Base-by-base conservation (phyloP, 2,329 filamentous ascomycete genomes). In the Colletotrichum abscissum region DNA sequence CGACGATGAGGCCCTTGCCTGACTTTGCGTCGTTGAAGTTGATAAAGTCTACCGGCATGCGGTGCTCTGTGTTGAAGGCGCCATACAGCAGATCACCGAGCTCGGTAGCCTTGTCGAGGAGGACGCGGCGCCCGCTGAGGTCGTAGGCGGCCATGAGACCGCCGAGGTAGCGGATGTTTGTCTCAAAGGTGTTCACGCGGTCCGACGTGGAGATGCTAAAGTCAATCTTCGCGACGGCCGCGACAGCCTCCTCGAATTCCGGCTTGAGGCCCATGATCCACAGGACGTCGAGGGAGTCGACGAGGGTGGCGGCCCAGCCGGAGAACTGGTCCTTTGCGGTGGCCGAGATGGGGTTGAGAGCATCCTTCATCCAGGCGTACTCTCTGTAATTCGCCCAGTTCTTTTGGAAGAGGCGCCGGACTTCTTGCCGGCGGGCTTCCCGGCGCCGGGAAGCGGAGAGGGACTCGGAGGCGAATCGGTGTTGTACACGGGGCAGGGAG, bases 91-190 rank as follows among this genome's bases (percentile, higher is more conserved):
- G 81, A 72, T 92, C 88, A 22, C 88, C 92, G 11, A 93, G 84
- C 81, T 93, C 90, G 1, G 85, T 84, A 1, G 92, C 91, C 80
- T 93, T 93, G 46, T 82, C 82, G 49, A 93, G 83, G 63, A 93
- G 80, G 24, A 84, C 83, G 72, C 86, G 83, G 64, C 86, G 86
- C 35, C 84, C 85, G 77, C 90, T 93, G 46, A 94, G 80, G 77
- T 94, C 92, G 78, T 93, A 93, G 0, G 92, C 92, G 16, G 90
- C 88, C 72, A 94, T 78, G 69, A 94, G 86, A 0, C 92, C 92
- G 16, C 92, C 92, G 0, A 94, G 86, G 78, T 94, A 94, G 57
- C 92, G 88, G 69, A 94, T 94, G 14, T 88, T 93, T 0, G 91
- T 93, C 81, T 94, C 92, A 73, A 94, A 94, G 0, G 93, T 84